Percentiles rank a stretch among this genome's conserved stretches.
These are phyloP conservation scores for Sparassis latifolia DNA, from an alignment of 1,284 basidiomycete species.

Conservation along the genomic window DNA sequence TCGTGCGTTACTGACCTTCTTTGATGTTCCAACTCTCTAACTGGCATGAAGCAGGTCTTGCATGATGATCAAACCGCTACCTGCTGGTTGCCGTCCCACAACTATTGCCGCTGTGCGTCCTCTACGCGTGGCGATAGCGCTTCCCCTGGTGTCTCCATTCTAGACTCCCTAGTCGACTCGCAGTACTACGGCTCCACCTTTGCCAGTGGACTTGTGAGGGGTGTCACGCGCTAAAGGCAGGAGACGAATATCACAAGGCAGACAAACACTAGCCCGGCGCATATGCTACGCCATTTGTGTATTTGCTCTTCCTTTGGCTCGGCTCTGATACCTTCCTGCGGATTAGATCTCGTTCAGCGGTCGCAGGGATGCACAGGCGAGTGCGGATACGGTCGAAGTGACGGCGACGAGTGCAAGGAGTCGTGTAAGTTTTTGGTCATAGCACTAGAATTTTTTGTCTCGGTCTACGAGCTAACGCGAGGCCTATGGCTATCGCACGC, in stretches of 20 bases:
- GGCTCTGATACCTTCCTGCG: neutral
- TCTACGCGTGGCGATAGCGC: constrained; percentile 55
- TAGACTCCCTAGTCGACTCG: neutral
- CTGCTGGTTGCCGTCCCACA: constrained; percentile 81
- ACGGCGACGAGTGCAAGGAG: constrained; percentile 90
- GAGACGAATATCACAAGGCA: constrained; percentile 56
- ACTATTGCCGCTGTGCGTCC: constrained; percentile 76
- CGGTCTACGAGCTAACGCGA: neutral
- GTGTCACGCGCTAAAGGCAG: constrained; percentile 31
- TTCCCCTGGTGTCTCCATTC: neutral
- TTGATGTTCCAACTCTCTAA: neutral
- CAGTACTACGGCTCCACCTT: constrained; percentile 55
- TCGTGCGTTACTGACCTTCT: constrained; percentile 41
- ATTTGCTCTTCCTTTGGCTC: constrained; percentile 23
- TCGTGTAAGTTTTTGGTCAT: constrained; percentile 37
- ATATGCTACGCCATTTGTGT: constrained; percentile 39
- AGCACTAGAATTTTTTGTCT: too few relatives aligned
- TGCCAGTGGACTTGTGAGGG: constrained; percentile 30
- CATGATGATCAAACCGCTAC: constrained; percentile 67
- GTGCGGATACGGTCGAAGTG: constrained; percentile 83
- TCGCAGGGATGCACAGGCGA: constrained; percentile 91
- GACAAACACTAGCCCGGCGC: constrained; percentile 77
- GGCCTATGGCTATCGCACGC: constrained; percentile 39
- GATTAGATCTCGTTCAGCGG: constrained; percentile 74
- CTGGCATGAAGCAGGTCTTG: constrained; percentile 40